Evolutionary conservation across 1,284 basidiomycete species (phyloP).

Genomic region (Xerocomus amazonicus): DNA sequence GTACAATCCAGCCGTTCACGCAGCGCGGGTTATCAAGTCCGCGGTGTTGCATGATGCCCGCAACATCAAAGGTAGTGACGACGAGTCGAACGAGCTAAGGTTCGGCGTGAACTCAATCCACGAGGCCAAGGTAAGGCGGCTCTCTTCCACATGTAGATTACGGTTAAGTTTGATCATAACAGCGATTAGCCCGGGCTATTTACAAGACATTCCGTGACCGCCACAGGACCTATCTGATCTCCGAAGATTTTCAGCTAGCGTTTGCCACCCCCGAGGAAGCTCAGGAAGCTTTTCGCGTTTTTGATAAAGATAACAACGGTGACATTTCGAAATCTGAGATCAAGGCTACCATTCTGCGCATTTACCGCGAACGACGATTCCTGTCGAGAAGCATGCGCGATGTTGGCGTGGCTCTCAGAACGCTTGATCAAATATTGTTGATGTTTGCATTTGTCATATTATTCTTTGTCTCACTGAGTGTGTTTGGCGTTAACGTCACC

Average conservation of each 20-base stretch:
- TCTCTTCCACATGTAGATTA: not conserved
- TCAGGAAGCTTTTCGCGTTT: conserved; percentile 67
- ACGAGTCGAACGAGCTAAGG: conserved; percentile 39
- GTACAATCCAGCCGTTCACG: conserved; percentile 43
- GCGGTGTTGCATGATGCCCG: conserved; percentile 72
- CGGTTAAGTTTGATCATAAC: not conserved
- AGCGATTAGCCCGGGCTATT: conserved; percentile 68
- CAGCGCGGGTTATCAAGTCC: conserved; percentile 62
- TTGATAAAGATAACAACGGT: conserved; percentile 74
- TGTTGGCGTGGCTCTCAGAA: conserved; percentile 59
- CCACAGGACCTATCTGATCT: conserved; percentile 56
- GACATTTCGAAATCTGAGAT: conserved; percentile 77
- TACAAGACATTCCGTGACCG: conserved; percentile 60
- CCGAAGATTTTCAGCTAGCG: conserved; percentile 68
- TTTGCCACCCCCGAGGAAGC: conserved; percentile 58
- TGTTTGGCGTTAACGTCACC: conserved; percentile 64
- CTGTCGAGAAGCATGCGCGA: conserved; percentile 71
- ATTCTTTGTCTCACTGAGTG: conserved; percentile 69
- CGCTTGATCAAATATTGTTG: conserved; percentile 59
- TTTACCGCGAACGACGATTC: conserved; percentile 75
- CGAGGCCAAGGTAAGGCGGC: conserved; percentile 57
- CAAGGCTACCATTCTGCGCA: conserved; percentile 64
- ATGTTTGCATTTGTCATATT: conserved; percentile 59
- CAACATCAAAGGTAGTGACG: conserved; percentile 56
- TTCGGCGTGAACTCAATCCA: conserved; percentile 52